Evolutionary conservation across 1,284 basidiomycete genomes (phyloP).

Genomic region (Testicularia cyperi): DNA sequence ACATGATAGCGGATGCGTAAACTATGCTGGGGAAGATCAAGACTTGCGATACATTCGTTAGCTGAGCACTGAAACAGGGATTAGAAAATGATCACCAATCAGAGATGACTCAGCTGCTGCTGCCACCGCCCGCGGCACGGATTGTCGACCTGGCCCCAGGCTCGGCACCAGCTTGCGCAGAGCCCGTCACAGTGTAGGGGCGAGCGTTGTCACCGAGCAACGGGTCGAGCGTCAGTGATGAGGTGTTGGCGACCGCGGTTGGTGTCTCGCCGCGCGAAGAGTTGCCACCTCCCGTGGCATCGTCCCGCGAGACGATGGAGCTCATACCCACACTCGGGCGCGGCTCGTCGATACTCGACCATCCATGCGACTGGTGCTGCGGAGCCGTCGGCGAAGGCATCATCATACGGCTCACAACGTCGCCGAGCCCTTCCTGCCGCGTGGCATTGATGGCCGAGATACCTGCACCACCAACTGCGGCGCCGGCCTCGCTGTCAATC

Average conservation of each 20-base stretch:
- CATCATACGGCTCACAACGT: constrained; percentile 35
- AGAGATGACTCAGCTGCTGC: no score
- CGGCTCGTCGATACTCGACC: constrained; percentile 7
- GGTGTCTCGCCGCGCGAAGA: constrained; percentile 2
- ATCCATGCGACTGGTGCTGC: constrained; percentile 1
- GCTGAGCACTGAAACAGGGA: no score
- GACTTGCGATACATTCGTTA: no score
- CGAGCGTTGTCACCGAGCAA: constrained; percentile 22
- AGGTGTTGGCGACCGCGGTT: constrained; percentile 5
- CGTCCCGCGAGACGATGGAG: constrained; percentile 13
- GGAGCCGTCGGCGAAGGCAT: constrained; percentile 8
- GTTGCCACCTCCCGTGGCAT: constrained; percentile 2
- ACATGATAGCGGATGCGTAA: no score
- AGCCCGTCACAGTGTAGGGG: constrained; percentile 1
- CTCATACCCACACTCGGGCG: constrained; percentile 19
- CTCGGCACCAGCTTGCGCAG: no score
- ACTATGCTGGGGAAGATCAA: no score
- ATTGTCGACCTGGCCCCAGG: no score
- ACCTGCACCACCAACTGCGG: constrained; percentile 15
- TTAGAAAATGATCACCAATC: no score
- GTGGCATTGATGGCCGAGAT: constrained; percentile 9
- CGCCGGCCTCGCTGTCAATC: constrained; percentile 34
- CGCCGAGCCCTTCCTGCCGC: constrained; percentile 28
- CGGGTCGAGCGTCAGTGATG: constrained; percentile 19
- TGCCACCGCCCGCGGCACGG: no score